These are phyloP conservation scores for Wickerhamiella bombiphila DNA, from an alignment of 805 yeast genomes.

Conservation along the genomic window DNA sequence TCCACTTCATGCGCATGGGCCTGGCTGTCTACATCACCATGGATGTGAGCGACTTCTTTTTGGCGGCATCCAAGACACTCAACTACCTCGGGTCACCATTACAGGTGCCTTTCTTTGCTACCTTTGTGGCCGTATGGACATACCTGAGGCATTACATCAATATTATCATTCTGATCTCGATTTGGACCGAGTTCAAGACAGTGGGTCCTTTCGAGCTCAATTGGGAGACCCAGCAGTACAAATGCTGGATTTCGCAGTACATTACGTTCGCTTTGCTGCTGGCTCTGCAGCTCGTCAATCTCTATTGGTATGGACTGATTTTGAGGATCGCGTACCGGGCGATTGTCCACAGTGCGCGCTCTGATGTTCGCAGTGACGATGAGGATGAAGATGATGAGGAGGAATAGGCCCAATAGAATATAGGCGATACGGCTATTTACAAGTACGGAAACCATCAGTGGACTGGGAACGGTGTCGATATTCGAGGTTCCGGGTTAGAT, in stretches of 20 bases:
- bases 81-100: slow-evolving; percentile 63
- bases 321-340: slow-evolving; percentile 61
- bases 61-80: slow-evolving; percentile 70
- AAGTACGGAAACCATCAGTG: no score
- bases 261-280: slow-evolving; percentile 66
- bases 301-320: slow-evolving; percentile 78
- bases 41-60: slow-evolving; percentile 88
- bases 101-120: slow-evolving; percentile 49
- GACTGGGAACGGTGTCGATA: no score
- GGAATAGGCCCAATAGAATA: slow-evolving; percentile 9
- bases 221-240: slow-evolving; percentile 86
- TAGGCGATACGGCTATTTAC: not conserved
- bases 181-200: slow-evolving; percentile 65
- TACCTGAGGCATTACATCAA: slow-evolving; percentile 82
- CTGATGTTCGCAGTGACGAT: slow-evolving; percentile 66
- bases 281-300: slow-evolving; percentile 72
- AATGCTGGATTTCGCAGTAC: slow-evolving; percentile 89
- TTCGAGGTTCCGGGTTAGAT: no score
- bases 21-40: slow-evolving; percentile 78
- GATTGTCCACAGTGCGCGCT: slow-evolving; percentile 37
- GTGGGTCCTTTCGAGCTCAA: slow-evolving; percentile 71
- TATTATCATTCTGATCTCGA: slow-evolving; percentile 43
- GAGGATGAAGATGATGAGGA: slow-evolving; percentile 44
- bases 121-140: slow-evolving; percentile 64
- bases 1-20: slow-evolving; percentile 96